Base-by-base conservation (phyloP, 805 yeast genomes). In the Candida vaughaniae region DNA sequence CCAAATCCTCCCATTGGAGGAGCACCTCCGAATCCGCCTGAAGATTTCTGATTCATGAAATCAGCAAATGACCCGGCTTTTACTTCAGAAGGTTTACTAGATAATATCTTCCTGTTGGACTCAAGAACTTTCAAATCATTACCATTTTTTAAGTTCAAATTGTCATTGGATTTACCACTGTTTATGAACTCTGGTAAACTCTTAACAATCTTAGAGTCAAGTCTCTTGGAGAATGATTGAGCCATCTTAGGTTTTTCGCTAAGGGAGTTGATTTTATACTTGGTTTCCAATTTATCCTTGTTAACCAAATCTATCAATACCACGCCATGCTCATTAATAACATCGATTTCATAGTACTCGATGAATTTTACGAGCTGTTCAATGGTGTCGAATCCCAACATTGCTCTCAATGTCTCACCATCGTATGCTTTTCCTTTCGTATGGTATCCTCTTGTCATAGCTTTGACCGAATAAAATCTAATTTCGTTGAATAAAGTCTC, bases 401-500 rank as follows among this genome's bases (percentile, higher is more conserved):
- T 55, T 1, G 61, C 55, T 14, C 61, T 56, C 11, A 90, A 56
- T 7, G 72, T 55, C 1, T 52, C 49, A 0, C 77, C 69, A 3
- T 80, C 68, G 42, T 82, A 76, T 1, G 88, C 82, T 48, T 78
- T 83, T 2, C 87, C 81, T 39, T 78, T 82, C 2, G 80, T 71
- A 51, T 90, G 95, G 40, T 78, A 73, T 0, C 89, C 65, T 40
- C 76, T 66, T 3, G 84, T 64, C 64, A 93, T 66, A 0, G 87
- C 65, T 48, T 77, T 78, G 39, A 91, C 54, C 0, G 91, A 89
- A 49, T 78, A 78, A 46, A 84, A 80, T 30, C 97, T 61, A 3
- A 89, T 68, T 39, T 88, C 91, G 49, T 84, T 85, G 53, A 87
- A 78, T 48, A 85, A 89, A 2, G 81, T 78, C 55, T 93, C 96